phyloP scores from a whole-genome alignment of 495 filamentous ascomycete genomes.

The Penicillium pancosmium region DNA sequence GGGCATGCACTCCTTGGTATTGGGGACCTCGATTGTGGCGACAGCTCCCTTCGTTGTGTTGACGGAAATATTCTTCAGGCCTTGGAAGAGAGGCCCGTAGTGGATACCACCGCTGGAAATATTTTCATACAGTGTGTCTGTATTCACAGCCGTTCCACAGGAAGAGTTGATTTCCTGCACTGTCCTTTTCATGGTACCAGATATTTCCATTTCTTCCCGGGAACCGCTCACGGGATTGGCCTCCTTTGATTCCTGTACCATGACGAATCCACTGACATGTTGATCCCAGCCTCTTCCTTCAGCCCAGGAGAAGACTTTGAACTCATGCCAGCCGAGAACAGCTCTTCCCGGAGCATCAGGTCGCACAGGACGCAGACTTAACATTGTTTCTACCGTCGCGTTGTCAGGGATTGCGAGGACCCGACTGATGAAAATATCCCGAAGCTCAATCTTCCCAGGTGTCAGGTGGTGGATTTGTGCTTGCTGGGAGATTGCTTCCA shows the following conservation, averaged over 20 bases:
- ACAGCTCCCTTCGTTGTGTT: constrained; percentile 18
- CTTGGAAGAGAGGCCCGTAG: constrained; percentile 40
- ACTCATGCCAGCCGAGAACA: constrained; percentile 46
- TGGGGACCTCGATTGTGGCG: constrained; percentile 40
- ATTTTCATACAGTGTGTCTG: constrained; percentile 23
- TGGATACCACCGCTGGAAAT: constrained; percentile 32
- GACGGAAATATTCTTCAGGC: constrained; percentile 31
- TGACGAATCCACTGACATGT: constrained; percentile 44
- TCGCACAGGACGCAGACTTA: constrained; percentile 27
- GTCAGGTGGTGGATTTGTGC: constrained; percentile 31
- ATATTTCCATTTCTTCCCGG: constrained; percentile 10
- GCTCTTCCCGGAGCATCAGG: constrained; percentile 26
- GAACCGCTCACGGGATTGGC: constrained; percentile 30
- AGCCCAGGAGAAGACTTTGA: constrained; percentile 40
- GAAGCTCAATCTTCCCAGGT: constrained; percentile 31
- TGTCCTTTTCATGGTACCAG: background rate
- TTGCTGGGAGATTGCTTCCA: constrained; percentile 51
- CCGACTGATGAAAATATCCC: constrained; percentile 41
- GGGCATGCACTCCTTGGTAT: constrained; percentile 53
- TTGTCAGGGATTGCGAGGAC: constrained; percentile 43
- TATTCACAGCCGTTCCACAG: constrained; percentile 18
- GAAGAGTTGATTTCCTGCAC: constrained; percentile 9
- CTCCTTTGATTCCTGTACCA: constrained; percentile 30
- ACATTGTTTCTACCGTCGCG: constrained; percentile 34
- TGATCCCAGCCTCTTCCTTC: constrained; percentile 42